Evolutionary conservation across 352 stramenopile species (phyloP), one percentile per base, ranked within the genome.

Genomic region (Plasmopara halstedii): DNA sequence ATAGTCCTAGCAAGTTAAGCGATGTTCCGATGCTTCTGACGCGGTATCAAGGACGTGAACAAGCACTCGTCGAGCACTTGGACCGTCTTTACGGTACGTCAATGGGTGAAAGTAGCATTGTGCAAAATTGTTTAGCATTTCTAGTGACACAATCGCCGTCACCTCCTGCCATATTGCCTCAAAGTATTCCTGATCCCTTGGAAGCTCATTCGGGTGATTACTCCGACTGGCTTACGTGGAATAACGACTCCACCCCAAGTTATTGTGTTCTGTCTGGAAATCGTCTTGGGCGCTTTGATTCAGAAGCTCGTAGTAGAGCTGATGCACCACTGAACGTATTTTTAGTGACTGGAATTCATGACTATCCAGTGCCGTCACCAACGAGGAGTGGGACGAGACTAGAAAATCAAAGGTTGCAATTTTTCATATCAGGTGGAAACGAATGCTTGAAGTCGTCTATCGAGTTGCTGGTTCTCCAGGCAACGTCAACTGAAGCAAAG

Each of bases 41-140:
- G 3, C 60, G 67, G 32, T 84, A 83, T 44, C 50, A 58, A 23
- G 49, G 56, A 4, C 65, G 76, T 10, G 77, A 90, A 47, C 48
- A 56, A 11, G 60, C 71, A 2, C 54, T 90, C 0, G 39, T 88
- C 0, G 61, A 70, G 11, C 76, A 87, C 26, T 49, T 90, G 9
- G 76, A 90, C 49, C 67, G 67, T 6, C 80, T 90, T 22, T 85
- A 88, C 42, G 64, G 66, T 7, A 84, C 79, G 0, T 34, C 26
- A 3, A 42, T 90, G 20, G 42, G 46, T 3, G 50, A 58, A 10
- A 65, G 86, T 20, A 14, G 15, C 3, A 53, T 57, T 2, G 50
- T 88, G 5, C 15, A 45, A 3, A 29, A 20, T 13, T 37, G 86
- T 2, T 47, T 86, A 2, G 31, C 55, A 5, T 45, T 45, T 17